Base-by-base conservation (phyloP, 148 eudicot genomes). In the Gaultheria prostrata region DNA sequence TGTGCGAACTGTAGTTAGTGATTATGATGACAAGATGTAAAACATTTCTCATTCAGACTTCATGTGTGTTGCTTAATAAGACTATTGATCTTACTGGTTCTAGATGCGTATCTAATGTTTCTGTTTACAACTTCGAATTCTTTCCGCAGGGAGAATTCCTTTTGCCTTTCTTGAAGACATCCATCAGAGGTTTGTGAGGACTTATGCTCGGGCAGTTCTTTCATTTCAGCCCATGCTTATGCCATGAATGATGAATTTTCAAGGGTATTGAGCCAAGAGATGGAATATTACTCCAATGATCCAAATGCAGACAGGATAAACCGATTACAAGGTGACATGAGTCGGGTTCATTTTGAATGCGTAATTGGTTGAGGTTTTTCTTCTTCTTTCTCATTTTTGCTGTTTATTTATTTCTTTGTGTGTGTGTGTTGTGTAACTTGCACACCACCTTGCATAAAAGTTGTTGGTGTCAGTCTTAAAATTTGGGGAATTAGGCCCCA, bases 211-310 rank as follows among this genome's bases (percentile, higher is more conserved):
- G 77, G 91, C 94, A 71, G 95, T 96, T 49, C 90, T 86, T 85
- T 88, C n/a, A n/a, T n/a, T n/a, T n/a, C 92, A 69, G 95, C 99
- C 63, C 90, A 95, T 32, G 95, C 98, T 77, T 96, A 96, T 91
- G 97, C 89, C 50, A 96, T 96, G 98, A 96, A 96, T 87, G 99
- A 96, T 84, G 99, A 96, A 85, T 96, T 96, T 84, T 94, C 98
- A 50, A 92, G 99, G 87, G 98, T 94, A 49, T 77, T 96, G 89
- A 92, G 91, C 91, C 99, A 96, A 83, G 95, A 94, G 87, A n/a
- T 96, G 88, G 98, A 96, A 10, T 94, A 93, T 85, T 96, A 88
- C 89, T 91, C 99, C 59, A 93, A 88, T 86, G 98, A 94, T 80
- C 98, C 99, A 1, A 94, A 90, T 88, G 97, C 98, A 63, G 99